These are phyloP conservation scores for Colletotrichum tofieldiae DNA, from an alignment of 2,329 filamentous ascomycete species.

Conservation along the genomic window DNA sequence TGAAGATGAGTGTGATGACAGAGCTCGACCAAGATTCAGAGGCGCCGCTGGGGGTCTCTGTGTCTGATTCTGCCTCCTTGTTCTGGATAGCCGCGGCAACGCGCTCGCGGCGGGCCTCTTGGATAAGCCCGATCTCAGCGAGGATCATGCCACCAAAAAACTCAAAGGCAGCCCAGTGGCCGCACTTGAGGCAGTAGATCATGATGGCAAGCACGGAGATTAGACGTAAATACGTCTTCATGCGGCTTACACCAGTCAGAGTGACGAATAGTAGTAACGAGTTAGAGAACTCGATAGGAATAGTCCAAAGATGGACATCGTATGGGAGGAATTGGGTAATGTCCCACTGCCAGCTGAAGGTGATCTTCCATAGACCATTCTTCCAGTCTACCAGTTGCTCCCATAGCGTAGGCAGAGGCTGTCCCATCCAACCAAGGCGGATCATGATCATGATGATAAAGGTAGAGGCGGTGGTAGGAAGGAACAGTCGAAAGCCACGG, in stretches of 20 bases:
- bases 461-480: conserved; percentile 61
- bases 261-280: conserved; percentile 61
- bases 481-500: conserved; percentile 63
- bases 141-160: conserved; percentile 63
- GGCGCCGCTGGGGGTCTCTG: conserved; percentile 13
- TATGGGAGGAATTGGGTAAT: conserved; percentile 50
- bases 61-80: conserved; percentile 34
- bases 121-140: conserved; percentile 60
- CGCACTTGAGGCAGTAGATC: conserved; percentile 55
- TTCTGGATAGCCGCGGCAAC: conserved; percentile 37
- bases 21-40: conserved; percentile 8
- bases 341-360: conserved; percentile 50
- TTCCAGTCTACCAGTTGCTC: conserved; percentile 50
- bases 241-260: conserved; percentile 53
- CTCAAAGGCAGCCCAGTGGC: conserved; percentile 61
- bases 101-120: conserved; percentile 43
- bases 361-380: conserved; percentile 45
- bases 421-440: conserved; percentile 50
- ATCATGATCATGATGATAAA: conserved; percentile 56
- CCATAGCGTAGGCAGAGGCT: conserved; percentile 46
- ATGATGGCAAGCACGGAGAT: conserved; percentile 50
- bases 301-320: conserved; percentile 64
- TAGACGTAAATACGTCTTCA: conserved; percentile 53
- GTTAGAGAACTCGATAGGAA: conserved; percentile 63
- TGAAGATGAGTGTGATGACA: conserved; percentile 44